A percentile compares a stretch with the other conserved stretches of the same genome.
These are phyloP conservation scores for Russula abietina DNA, from an alignment of 768 basidiomycete species.

Conservation along the genomic window DNA sequence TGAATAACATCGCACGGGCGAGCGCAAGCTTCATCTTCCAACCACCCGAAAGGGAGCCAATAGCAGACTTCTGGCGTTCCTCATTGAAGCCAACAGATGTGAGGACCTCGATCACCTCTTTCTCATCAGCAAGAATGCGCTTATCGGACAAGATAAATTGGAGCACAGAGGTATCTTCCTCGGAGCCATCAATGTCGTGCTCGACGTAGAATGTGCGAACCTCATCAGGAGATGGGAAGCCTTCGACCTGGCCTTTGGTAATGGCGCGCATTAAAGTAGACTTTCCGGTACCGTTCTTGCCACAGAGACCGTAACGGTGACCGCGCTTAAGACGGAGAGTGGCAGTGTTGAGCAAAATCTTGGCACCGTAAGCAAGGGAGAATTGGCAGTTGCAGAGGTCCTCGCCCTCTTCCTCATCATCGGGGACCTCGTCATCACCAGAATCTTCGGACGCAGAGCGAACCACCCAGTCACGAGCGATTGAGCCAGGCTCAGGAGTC, in stretches of 20 bases:
- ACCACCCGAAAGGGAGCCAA: conserved; percentile 92
- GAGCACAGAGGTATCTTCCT: conserved; percentile 85
- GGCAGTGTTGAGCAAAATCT: conserved; percentile 95
- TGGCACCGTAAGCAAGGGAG: conserved; percentile 97
- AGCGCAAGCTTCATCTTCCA: conserved; percentile 99
- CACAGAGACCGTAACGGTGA: conserved; percentile 97
- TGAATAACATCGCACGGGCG: conserved; percentile 96
- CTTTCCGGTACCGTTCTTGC: conserved; percentile 98
- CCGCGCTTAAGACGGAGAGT: conserved; percentile 96
- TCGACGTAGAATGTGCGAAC: conserved; percentile 99
- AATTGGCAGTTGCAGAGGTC: conserved; percentile 99
- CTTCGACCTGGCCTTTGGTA: conserved; percentile 94
- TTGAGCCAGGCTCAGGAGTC: conserved; percentile 56
- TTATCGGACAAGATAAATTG: conserved; percentile 83
- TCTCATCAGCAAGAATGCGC: conserved; percentile 64
- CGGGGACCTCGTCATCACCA: conserved; percentile 59
- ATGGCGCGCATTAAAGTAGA: conserved; percentile 91
- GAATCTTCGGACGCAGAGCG: conserved; percentile 76
- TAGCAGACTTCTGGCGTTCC: conserved; percentile 77
- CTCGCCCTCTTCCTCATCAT: conserved; percentile 97
- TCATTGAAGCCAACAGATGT: conserved; percentile 89
- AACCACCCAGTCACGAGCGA: conserved; percentile 83
- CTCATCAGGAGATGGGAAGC: conserved; percentile 95
- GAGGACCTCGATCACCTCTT: conserved; percentile 75
- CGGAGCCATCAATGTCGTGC: conserved; percentile 96